Evolutionary conservation across 225 moss, liverwort and hornwort genomes (phyloP).

Genomic region (Polytrichum formosum): DNA sequence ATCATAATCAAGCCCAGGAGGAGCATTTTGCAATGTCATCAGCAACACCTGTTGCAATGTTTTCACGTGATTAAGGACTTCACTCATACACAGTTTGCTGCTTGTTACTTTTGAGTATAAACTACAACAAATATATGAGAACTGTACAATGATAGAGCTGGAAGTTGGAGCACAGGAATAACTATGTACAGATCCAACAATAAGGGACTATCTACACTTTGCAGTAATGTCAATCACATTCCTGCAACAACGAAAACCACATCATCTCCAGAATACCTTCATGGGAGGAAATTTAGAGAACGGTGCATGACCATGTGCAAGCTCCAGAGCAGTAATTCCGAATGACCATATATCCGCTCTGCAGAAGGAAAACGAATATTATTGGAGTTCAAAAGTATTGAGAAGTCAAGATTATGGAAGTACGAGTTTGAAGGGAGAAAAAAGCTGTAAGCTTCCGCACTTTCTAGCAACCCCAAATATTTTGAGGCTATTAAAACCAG

Average conservation of each 20-base stretch:
- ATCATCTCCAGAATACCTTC: constrained; percentile 56
- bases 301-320: constrained; percentile 96
- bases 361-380: constrained; percentile 6
- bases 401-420: no score
- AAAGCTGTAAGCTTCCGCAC: no score
- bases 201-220: no score
- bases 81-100: no score
- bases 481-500: no score
- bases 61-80: neutral
- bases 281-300: constrained; percentile 98
- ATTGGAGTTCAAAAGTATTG: no score
- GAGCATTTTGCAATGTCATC: constrained; percentile 98
- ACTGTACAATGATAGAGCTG: no score
- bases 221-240: no score
- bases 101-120: no score
- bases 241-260: neutral
- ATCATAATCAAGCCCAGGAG: constrained; percentile 93
- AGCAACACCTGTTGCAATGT: constrained; percentile 54
- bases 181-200: neutral
- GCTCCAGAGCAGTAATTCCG: constrained; percentile 95
- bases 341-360: constrained; percentile 99
- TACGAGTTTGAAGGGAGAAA: no score
- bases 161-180: neutral
- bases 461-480: no score
- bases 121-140: no score